These are phyloP conservation scores for Albophoma yamanashiensis DNA, from an alignment of 2,329 filamentous ascomycete species.

Conservation along the genomic window DNA sequence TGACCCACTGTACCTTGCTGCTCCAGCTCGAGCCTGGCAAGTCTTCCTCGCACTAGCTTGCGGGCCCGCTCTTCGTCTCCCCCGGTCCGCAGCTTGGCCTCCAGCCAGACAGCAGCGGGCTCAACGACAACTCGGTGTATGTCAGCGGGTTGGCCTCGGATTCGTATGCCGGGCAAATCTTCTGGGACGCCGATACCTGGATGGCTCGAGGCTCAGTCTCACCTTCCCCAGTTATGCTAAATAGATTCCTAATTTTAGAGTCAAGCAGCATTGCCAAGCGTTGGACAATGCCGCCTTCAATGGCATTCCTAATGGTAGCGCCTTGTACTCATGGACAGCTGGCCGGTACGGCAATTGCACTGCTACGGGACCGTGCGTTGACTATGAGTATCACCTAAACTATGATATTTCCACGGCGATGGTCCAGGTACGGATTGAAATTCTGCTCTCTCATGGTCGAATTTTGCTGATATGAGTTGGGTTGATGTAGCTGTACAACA, in stretches of 20 bases:
- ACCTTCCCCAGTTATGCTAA: conserved; percentile 14
- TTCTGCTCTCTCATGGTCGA: too few relatives aligned
- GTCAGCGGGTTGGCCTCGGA: conserved; percentile 17
- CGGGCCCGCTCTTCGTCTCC: conserved; percentile 8
- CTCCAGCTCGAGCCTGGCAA: conserved; percentile 1
- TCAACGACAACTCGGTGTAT: conserved; percentile 16
- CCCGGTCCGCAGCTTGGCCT: conserved; percentile 4
- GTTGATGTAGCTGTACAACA: not conserved
- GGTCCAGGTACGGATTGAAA: too few relatives aligned
- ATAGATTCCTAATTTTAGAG: conserved; percentile 15
- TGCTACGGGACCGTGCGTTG: conserved; percentile 49
- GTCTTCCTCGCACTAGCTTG: conserved; percentile 6
- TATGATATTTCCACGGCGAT: conserved; percentile 60
- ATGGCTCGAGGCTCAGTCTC: conserved; percentile 14
- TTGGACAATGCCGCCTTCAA: conserved; percentile 38
- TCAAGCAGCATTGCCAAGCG: conserved; percentile 34
- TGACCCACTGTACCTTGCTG: not conserved
- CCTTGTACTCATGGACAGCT: conserved; percentile 56
- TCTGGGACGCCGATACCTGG: conserved; percentile 19
- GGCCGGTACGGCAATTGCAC: conserved; percentile 56
- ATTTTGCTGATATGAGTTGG: too few relatives aligned
- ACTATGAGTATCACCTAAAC: conserved; percentile 62
- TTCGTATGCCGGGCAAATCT: conserved; percentile 17
- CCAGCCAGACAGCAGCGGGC: conserved; percentile 31
- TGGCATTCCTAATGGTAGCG: conserved; percentile 38